Percentiles rank a stretch among this genome's conserved stretches.
Evolutionary conservation across 1,284 basidiomycete species (phyloP).

Genomic region (Amylostereum chailletii): DNA sequence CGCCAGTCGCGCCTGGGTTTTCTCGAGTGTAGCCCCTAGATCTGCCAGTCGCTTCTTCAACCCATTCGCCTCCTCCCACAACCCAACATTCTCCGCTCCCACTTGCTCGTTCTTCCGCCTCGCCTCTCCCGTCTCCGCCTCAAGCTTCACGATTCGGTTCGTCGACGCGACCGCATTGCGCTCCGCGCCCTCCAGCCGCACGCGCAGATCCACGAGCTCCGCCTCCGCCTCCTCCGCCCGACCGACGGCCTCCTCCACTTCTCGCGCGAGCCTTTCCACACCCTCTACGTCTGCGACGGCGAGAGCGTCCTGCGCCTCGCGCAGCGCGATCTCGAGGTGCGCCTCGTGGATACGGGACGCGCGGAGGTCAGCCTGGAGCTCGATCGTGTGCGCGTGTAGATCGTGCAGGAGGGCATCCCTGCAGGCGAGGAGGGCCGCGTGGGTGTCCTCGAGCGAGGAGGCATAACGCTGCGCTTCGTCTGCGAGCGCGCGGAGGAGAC

Average conservation of each 20-base stretch:
- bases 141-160: slow-evolving; percentile 12
- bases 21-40: neutral
- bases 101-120: neutral
- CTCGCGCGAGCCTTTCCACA: neutral
- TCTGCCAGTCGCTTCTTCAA: neutral
- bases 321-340: slow-evolving; percentile 3
- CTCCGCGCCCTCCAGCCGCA: slow-evolving; percentile 9
- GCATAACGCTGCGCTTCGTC: slow-evolving; percentile 7
- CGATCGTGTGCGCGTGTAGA: slow-evolving; percentile 7
- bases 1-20: too few species aligned
- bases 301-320: slow-evolving; percentile 5
- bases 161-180: slow-evolving; percentile 9
- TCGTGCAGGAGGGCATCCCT: slow-evolving; percentile 11
- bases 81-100: neutral
- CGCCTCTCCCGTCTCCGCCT: slow-evolving; percentile 6
- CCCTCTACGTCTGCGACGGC: neutral
- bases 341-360: neutral
- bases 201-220: slow-evolving; percentile 9
- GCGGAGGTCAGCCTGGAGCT: slow-evolving; percentile 1
- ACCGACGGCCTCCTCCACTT: neutral
- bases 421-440: slow-evolving; percentile 6
- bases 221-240: slow-evolving; percentile 1
- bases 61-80: neutral
- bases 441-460: slow-evolving; percentile 7
- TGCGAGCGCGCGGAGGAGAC: slow-evolving; percentile 6